Base-by-base conservation (phyloP, 495 filamentous ascomycete species). In the Clohesyomyces aquaticus region DNA sequence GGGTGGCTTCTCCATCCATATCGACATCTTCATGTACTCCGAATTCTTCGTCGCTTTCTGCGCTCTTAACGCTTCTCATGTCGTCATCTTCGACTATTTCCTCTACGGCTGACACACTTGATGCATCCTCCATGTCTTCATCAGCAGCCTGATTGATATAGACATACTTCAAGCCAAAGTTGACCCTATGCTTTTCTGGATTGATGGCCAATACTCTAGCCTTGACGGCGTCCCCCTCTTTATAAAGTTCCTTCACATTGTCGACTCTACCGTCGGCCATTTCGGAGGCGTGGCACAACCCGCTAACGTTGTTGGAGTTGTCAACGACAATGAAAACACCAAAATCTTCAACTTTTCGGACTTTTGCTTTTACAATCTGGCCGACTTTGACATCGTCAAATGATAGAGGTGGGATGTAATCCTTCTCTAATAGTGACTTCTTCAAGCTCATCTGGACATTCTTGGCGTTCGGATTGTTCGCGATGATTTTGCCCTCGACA, bases 291-390 rank as follows among this genome's bases (percentile, higher is more conserved):
- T 98, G 94, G 73, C 93, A 98, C 19, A 98, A 81, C 53, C 94
- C 94, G 61, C 91, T 95, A 59, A 98, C 84, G 67, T 95, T 94
- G 38, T 79, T 74, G 25, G 91, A 93, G 32, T 85, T 81, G 76
- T 96, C 91, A 29, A 98, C 77, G 52, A 92, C 85, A 69, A 98
- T 89, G 76, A 98, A 98, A 9, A 91, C 93, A 71, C 94, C 94
- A 70, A 90, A 98, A 19, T 96, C 89, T 72, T 95, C 91, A 1
- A 96, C 91, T 75, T 95, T 95, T 58, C 92, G 86, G 54, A 98
- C 82, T 70, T 90, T 95, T 29, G 93, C 94, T 12, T 89, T 95
- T 25, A 98, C 80, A 21, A 89, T 77, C 72, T 93, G 89, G 3
- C 92, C 93, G 55, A 80, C 79, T 73, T 87, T 84, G 47, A 97